Conservation (phyloP, 2,329 filamentous ascomycete genomes). For the Coleophoma cylindrospora region DNA sequence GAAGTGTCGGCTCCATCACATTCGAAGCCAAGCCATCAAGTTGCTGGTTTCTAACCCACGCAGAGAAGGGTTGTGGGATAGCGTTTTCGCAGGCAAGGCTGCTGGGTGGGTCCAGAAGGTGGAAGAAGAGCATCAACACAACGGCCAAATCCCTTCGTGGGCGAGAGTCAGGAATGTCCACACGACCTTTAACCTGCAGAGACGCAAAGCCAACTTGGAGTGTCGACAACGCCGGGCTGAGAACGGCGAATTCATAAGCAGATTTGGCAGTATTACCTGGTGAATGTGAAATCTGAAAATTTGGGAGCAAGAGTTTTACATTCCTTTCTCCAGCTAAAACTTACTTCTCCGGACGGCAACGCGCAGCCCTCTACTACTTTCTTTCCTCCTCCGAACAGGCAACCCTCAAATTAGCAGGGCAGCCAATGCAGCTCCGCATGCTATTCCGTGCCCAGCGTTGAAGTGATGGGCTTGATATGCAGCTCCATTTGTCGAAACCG, state of each 20-base stretch:
- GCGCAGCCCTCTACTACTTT: too few relatives aligned
- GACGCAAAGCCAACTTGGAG: background rate
- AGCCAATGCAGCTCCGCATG: too few relatives aligned
- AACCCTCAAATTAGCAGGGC: too few relatives aligned
- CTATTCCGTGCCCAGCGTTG: too few relatives aligned
- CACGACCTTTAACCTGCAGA: background rate
- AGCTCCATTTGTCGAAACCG: too few relatives aligned
- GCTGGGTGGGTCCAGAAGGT: slow-evolving; percentile 13
- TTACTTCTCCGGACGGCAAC: too few relatives aligned
- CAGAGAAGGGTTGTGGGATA: slow-evolving; percentile 63
- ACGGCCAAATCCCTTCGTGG: background rate
- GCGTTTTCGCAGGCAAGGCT: slow-evolving; percentile 6
- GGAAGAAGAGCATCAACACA: slow-evolving; percentile 8
- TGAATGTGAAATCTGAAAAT: background rate
- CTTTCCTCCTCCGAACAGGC: too few relatives aligned
- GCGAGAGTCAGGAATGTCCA: background rate
- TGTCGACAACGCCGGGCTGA: background rate
- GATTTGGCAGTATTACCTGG: background rate
- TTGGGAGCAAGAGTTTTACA: too few relatives aligned
- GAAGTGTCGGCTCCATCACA: slow-evolving; percentile 51
- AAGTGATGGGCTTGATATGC: too few relatives aligned
- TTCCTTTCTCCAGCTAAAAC: too few relatives aligned
- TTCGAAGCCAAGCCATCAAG: slow-evolving; percentile 55
- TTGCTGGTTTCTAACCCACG: slow-evolving; percentile 53
- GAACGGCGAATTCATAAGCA: background rate